Conservation (phyloP, 768 basidiomycete species). For the Trametes cinnabarina region DNA sequence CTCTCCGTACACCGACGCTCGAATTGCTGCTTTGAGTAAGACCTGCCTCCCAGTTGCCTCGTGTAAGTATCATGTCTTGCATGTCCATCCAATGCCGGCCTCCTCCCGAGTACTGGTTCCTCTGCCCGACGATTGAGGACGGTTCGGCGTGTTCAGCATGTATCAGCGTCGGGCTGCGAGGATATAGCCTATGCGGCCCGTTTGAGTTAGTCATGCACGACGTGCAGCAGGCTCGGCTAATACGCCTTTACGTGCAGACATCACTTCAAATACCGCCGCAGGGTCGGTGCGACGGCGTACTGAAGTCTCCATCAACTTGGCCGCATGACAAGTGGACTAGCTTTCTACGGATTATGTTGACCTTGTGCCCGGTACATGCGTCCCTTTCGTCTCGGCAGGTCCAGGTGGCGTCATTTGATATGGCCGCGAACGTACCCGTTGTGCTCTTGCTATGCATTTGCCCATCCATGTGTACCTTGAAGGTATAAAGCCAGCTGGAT, state of each 20-base stretch:
- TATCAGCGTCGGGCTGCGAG: neutral
- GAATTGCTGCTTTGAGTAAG: slow-evolving; percentile 6
- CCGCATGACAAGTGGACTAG: neutral
- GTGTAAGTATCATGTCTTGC: slow-evolving; percentile 12
- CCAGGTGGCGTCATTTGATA: neutral
- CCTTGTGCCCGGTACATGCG: neutral
- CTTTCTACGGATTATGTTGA: neutral
- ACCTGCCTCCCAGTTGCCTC: slow-evolving; percentile 11
- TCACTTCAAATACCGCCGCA: neutral
- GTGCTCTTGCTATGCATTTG: no score
- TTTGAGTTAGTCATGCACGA: no score
- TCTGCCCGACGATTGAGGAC: neutral
- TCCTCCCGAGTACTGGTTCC: neutral
- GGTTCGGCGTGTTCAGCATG: neutral
- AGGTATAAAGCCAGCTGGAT: no score
- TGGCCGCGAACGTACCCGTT: neutral
- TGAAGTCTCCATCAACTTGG: neutral
- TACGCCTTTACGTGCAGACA: neutral
- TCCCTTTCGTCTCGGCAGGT: neutral
- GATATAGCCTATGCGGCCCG: neutral
- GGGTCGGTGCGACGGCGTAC: slow-evolving; percentile 1
- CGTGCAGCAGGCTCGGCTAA: neutral
- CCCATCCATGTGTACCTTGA: no score
- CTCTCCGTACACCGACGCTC: slow-evolving; percentile 13
- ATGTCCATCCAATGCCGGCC: slow-evolving; percentile 6